Evolutionary conservation across 305 asterid genomes (phyloP).

Genomic region (Fraxinus ornus): DNA sequence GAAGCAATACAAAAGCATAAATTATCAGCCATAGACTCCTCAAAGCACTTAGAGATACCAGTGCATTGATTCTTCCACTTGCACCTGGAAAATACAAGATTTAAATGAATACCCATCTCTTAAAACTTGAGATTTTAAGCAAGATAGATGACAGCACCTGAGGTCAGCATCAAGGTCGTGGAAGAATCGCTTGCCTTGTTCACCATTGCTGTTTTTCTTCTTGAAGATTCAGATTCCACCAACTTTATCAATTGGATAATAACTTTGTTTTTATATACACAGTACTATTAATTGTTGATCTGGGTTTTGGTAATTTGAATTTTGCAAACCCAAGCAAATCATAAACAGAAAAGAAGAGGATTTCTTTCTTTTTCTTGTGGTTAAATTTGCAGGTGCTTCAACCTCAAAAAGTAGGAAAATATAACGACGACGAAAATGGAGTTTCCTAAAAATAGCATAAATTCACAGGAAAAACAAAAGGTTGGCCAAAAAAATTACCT

Average conservation of each 20-base stretch:
- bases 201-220: background rate
- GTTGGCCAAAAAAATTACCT: background rate
- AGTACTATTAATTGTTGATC: background rate
- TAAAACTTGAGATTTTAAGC: background rate
- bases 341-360: background rate
- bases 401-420: background rate
- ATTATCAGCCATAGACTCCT: slow-evolving; percentile 7
- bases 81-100: slow-evolving; percentile 7
- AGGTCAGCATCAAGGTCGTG: background rate
- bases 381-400: background rate
- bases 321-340: background rate
- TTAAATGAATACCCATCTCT: background rate
- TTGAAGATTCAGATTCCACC: background rate
- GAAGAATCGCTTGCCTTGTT: background rate
- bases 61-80: slow-evolving; percentile 15
- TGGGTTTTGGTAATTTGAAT: background rate
- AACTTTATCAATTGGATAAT: background rate
- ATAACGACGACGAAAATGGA: background rate
- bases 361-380: background rate
- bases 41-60: slow-evolving; percentile 7
- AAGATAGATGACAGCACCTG: background rate
- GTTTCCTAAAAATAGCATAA: background rate
- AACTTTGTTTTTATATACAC: background rate
- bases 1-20: slow-evolving; percentile 27
- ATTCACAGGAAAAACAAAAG: background rate